phyloP scores from a whole-genome alignment of 345 rosid genomes.

The Melaleuca quinquenervia region DNA sequence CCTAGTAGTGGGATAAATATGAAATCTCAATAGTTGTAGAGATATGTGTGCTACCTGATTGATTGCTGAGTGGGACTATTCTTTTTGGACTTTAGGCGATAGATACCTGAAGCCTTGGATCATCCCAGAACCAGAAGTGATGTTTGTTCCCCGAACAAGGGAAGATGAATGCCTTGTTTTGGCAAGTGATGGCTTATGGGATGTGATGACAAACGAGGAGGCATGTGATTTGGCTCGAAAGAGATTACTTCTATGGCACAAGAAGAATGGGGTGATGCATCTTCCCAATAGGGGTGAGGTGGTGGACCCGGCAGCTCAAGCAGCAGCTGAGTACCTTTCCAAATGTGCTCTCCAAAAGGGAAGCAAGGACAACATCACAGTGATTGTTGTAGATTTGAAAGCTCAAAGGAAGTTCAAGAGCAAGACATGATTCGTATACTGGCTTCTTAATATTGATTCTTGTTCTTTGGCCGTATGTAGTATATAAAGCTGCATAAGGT shows the following conservation, averaged over 20 bases:
- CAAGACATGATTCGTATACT: slow-evolving; percentile 28
- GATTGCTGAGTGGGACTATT: not conserved
- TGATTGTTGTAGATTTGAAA: slow-evolving; percentile 81
- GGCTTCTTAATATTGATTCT: not conserved
- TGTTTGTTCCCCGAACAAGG: slow-evolving; percentile 65
- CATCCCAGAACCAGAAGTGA: slow-evolving; percentile 90
- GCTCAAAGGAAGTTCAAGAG: slow-evolving; percentile 86
- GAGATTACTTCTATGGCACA: slow-evolving; percentile 82
- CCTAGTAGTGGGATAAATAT: not conserved
- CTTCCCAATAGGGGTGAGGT: slow-evolving; percentile 39
- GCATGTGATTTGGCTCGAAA: slow-evolving; percentile 81
- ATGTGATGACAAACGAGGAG: slow-evolving; percentile 89
- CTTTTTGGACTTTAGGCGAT: slow-evolving; percentile 51
- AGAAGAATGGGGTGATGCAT: slow-evolving; percentile 47
- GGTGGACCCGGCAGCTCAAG: slow-evolving; percentile 74
- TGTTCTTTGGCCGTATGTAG: not conserved
- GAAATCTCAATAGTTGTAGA: not conserved
- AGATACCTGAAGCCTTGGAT: slow-evolving; percentile 93
- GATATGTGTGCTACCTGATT: not conserved
- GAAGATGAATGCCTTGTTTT: slow-evolving; percentile 88
- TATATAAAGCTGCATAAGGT: not conserved
- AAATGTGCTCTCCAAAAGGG: slow-evolving; percentile 80
- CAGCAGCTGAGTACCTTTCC: slow-evolving; percentile 81
- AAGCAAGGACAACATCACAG: slow-evolving; percentile 80
- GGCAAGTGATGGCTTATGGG: slow-evolving; percentile 97